Conservation (phyloP, 1,284 basidiomycete genomes). For the Sphaerobolus stellatus region DNA sequence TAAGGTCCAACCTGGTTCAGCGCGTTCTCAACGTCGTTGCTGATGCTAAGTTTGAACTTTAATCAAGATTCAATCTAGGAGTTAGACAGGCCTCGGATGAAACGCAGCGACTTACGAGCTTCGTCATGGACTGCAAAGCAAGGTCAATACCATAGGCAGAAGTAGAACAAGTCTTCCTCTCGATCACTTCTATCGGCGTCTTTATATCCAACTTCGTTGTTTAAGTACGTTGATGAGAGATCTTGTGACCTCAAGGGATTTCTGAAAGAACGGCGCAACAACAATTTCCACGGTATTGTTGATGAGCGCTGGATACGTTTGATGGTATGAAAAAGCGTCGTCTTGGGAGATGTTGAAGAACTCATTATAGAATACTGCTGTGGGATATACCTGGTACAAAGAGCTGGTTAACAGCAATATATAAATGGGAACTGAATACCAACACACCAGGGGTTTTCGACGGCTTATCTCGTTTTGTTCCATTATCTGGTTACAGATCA, state of each 20-base stretch:
- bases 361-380: not conserved
- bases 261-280: too few species aligned
- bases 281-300: constrained; percentile 52
- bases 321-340: too few species aligned
- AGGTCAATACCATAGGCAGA: too few species aligned
- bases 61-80: constrained; percentile 20
- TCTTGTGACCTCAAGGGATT: constrained; percentile 55
- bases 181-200: too few species aligned
- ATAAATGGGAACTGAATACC: not conserved
- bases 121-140: too few species aligned
- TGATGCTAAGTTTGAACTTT: not conserved
- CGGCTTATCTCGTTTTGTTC: not conserved
- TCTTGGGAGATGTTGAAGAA: too few species aligned
- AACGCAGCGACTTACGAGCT: too few species aligned
- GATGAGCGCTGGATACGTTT: constrained; percentile 53
- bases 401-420: not conserved
- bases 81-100: constrained; percentile 50
- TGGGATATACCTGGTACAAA: not conserved
- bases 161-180: too few species aligned
- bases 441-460: not conserved
- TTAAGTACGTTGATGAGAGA: constrained; percentile 57
- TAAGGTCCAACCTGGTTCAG: too few species aligned
- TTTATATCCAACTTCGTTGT: constrained; percentile 59
- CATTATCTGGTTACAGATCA: not conserved
- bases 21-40: too few species aligned